These are phyloP conservation scores for Metschnikowia rubicola DNA, from an alignment of 805 yeast species.

Conservation along the genomic window DNA sequence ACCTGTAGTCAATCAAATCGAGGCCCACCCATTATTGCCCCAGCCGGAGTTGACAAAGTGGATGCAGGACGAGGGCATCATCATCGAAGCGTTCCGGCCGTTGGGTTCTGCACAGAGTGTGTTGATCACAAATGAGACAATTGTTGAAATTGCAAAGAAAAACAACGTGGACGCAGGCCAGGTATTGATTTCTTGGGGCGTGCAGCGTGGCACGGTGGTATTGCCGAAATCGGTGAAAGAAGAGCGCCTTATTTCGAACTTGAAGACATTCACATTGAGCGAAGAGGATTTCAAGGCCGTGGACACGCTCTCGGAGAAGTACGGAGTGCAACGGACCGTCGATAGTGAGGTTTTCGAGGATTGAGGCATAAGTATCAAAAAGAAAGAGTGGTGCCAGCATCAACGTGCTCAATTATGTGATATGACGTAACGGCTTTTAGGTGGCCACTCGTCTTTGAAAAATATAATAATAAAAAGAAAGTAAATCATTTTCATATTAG, in stretches of 20 bases:
- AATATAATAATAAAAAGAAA: too few relatives aligned
- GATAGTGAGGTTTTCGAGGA: conserved; percentile 22
- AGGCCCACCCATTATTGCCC: conserved; percentile 19
- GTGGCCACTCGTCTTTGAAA: too few relatives aligned
- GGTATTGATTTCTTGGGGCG: conserved; percentile 17
- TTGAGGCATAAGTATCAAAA: neutral
- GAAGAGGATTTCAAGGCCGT: conserved; percentile 35
- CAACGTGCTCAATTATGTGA: too few relatives aligned
- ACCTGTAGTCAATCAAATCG: conserved; percentile 20
- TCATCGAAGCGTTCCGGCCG: conserved; percentile 16
- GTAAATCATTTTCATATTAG: too few relatives aligned
- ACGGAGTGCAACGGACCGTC: conserved; percentile 31
- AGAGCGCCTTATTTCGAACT: conserved; percentile 33
- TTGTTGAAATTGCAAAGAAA: conserved; percentile 13
- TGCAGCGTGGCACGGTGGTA: conserved; percentile 16
- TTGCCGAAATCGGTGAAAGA: conserved; percentile 21
- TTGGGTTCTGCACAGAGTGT: conserved; percentile 15
- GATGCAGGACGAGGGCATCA: conserved; percentile 9
- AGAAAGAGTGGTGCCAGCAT: too few relatives aligned
- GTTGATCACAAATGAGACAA: conserved; percentile 12
- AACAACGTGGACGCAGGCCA: conserved; percentile 15
- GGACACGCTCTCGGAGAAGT: conserved; percentile 27
- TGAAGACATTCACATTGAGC: conserved; percentile 32
- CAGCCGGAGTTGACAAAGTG: conserved; percentile 14
- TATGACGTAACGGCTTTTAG: too few relatives aligned